phyloP scores from a whole-genome alignment of 2,329 filamentous ascomycete genomes.

The Teratosphaeria nubilosa region DNA sequence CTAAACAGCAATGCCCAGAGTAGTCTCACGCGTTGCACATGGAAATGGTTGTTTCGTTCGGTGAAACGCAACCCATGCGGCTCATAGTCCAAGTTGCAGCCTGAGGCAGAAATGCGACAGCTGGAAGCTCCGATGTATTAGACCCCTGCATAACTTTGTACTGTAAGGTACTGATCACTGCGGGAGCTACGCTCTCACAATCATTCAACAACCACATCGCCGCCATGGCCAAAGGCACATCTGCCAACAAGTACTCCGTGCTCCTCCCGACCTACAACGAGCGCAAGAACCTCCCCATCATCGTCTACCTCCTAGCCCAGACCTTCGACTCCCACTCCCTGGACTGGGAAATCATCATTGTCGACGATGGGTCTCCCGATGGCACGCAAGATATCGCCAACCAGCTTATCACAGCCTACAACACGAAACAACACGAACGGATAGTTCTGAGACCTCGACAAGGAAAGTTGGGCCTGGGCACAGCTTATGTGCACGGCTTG shows the following conservation, averaged over 20 bases:
- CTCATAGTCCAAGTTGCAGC: not conserved
- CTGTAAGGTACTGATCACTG: too few species aligned
- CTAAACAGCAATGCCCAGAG: not conserved
- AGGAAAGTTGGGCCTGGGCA: constrained; percentile 94
- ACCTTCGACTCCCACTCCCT: constrained; percentile 88
- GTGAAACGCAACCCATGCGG: not conserved
- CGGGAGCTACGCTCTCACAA: not conserved
- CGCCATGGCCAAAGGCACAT: constrained; percentile 59
- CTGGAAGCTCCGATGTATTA: not conserved
- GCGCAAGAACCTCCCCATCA: constrained; percentile 90
- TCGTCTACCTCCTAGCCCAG: constrained; percentile 84
- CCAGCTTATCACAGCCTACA: constrained; percentile 81
- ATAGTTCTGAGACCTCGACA: constrained; percentile 78
- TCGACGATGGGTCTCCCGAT: constrained; percentile 96
- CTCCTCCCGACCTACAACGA: constrained; percentile 98
- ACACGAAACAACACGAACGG: constrained; percentile 39
- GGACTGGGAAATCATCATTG: constrained; percentile 94
- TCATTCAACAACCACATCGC: not conserved
- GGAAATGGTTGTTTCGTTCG: not conserved
- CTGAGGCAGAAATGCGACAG: not conserved
- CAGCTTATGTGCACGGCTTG: constrained; percentile 89
- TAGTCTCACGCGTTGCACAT: not conserved
- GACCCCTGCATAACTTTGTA: not conserved
- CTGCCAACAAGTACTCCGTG: constrained; percentile 96
- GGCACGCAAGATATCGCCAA: constrained; percentile 83